A percentile compares a stretch with the other conserved stretches of the same genome.
Conservation (phyloP, 495 filamentous ascomycete species). For the Astrothelium macrocarpum region DNA sequence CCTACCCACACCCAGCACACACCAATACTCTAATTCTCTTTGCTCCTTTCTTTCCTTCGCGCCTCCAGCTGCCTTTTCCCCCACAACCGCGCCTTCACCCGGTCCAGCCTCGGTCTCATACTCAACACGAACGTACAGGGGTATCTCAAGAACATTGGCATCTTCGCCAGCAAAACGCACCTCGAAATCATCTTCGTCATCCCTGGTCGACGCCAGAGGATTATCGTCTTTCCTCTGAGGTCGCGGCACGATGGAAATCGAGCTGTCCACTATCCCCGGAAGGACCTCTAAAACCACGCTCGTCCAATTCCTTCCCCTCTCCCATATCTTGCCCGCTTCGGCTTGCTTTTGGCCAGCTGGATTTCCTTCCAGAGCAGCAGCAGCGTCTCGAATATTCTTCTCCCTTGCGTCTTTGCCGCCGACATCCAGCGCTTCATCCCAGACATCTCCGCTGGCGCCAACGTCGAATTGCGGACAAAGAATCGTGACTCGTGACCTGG, state of each 20-base stretch:
- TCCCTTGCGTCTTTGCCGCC: neutral
- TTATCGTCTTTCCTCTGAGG: slow-evolving; percentile 5
- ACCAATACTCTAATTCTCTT: slow-evolving; percentile 90
- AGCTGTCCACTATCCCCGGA: slow-evolving; percentile 42
- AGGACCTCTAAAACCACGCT: slow-evolving; percentile 85
- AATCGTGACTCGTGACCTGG: slow-evolving; percentile 66
- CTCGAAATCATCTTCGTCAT: slow-evolving; percentile 31
- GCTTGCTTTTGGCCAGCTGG: slow-evolving; percentile 31
- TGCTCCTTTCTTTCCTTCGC: slow-evolving; percentile 48
- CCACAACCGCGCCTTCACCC: slow-evolving; percentile 49
- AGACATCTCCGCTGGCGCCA: slow-evolving; percentile 88
- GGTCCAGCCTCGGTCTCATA: slow-evolving; percentile 74
- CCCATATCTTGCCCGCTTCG: slow-evolving; percentile 91
- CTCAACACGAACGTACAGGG: slow-evolving; percentile 82
- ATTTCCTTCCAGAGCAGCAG: neutral
- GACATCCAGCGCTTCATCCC: slow-evolving; percentile 70
- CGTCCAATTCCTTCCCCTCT: slow-evolving; percentile 89
- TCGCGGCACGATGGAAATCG: slow-evolving; percentile 10
- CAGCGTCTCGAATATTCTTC: slow-evolving; percentile 7
- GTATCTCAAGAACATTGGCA: slow-evolving; percentile 89
- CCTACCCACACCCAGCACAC: slow-evolving; percentile 77
- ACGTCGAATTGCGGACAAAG: slow-evolving; percentile 92
- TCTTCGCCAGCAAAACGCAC: slow-evolving; percentile 44
- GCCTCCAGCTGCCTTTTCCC: slow-evolving; percentile 34
- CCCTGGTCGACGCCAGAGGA: neutral